Base-by-base conservation (phyloP, 352 stramenopile species). In the Globisporangium splendens region DNA sequence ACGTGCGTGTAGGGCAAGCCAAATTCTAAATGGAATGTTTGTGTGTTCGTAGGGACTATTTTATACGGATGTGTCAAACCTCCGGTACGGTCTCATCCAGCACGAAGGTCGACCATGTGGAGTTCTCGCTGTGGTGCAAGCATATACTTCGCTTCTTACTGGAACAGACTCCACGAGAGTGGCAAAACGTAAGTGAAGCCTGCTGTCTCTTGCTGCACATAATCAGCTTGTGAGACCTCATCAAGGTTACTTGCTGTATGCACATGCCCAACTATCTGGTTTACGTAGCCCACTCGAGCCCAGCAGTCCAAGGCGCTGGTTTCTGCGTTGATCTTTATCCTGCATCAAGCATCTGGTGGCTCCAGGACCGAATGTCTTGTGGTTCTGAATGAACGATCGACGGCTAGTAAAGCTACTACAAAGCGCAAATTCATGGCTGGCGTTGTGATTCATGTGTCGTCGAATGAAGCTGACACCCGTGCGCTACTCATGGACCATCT, bases 71-170 rank as follows among this genome's bases (percentile, higher is more conserved):
- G 65, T 70, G 5, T 46, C 38, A 33, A 68, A 82, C 46, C 65
- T 92, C 12, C 67, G 76, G 38, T 98, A 96, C 66, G 95, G 96
- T 38, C 71, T 99, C 20, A 79, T 95, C 49, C 96, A 98, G 72
- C 61, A 84, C 50, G 84, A 98, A 63, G 96, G 96, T 35, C 96
- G 96, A 3, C 96, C 96, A 3, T 99, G 96, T 59, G 96, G 96
- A 15, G 91, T 98, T 1, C 77, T 99, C 14, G 96, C 96, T 12
- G 88, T 96, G 7, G 77, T 98, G 0, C 95, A 98, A 65, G 96
- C 83, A 0, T 96, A 97, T 97, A 22, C 64, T 98, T 35, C 72
- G 75, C 28, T 86, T 91, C 48, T 63, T 98, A 14, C 56, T 89
- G 15, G 65, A 75, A 18, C 63, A 65, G 5, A 61, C 56, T 22